Percentiles rank a stretch among this genome's conserved stretches.
phyloP scores from a whole-genome alignment of 106 monocot genomes.

The Ottelia alismoides region DNA sequence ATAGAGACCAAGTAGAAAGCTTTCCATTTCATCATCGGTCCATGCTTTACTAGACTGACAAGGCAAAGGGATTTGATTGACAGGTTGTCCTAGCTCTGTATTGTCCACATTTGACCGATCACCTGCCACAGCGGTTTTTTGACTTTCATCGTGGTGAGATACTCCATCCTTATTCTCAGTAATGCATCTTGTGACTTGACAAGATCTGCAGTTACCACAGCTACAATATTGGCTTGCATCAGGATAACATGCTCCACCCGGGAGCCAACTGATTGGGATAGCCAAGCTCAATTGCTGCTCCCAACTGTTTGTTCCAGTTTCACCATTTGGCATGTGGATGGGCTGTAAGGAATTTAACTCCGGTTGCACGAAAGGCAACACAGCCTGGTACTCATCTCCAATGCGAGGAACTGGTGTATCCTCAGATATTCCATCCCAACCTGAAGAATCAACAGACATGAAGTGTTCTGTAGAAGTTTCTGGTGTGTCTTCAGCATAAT shows the following conservation, averaged over 20 bases:
- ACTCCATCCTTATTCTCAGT: neutral
- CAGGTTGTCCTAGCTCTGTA: neutral
- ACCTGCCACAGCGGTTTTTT: neutral
- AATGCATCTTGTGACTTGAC: neutral
- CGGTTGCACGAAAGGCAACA: conserved; percentile 33
- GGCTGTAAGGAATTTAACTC: conserved; percentile 14
- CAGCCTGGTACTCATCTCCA: conserved; percentile 74
- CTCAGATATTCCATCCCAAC: conserved; percentile 22
- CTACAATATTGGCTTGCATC: neutral
- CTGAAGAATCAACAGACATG: conserved; percentile 14
- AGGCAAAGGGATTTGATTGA: conserved; percentile 12
- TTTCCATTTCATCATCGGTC: conserved; percentile 43
- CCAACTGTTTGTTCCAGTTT: conserved; percentile 1
- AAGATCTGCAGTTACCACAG: too few species aligned
- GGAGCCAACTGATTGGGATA: conserved; percentile 49
- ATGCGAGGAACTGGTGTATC: conserved; percentile 47
- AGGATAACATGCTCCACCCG: neutral
- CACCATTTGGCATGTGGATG: neutral
- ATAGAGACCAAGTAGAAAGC: conserved; percentile 82
- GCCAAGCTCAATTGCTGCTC: conserved; percentile 19
- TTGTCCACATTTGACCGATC: neutral
- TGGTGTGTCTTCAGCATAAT: conserved; percentile 22
- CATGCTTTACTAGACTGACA: conserved; percentile 21
- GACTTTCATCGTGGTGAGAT: neutral
- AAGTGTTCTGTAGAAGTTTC: conserved; percentile 27